Conservation (phyloP, 2,329 filamentous ascomycete genomes). For the Paracoccidioides brasiliensis region DNA sequence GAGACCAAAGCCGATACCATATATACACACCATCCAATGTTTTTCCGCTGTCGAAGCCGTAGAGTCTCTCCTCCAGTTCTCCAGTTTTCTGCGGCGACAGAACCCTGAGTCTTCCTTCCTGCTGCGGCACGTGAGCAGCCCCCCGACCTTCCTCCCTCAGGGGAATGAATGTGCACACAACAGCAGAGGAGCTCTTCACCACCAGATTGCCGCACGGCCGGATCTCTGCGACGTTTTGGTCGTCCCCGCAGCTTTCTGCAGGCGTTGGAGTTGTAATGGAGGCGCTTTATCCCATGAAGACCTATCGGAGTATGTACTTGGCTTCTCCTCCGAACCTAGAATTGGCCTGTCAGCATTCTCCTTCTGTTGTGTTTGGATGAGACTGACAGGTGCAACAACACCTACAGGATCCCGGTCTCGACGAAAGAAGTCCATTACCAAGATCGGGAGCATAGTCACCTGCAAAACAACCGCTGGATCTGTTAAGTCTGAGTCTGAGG, state of each 20-base stretch:
- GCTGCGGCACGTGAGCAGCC: too few relatives aligned
- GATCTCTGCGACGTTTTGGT: too few relatives aligned
- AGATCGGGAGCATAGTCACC: constrained; percentile 10
- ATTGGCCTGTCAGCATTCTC: background rate
- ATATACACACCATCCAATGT: too few relatives aligned
- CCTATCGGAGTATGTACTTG: background rate
- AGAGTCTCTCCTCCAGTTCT: too few relatives aligned
- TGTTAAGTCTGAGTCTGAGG: background rate
- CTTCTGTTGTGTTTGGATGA: background rate
- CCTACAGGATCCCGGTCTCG: constrained; percentile 3
- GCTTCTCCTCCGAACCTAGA: background rate
- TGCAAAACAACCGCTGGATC: constrained; percentile 11
- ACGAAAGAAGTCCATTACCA: constrained; percentile 7
- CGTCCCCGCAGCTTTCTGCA: background rate
- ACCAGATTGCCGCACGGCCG: too few relatives aligned
- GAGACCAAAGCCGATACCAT: too few relatives aligned
- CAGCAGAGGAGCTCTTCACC: too few relatives aligned
- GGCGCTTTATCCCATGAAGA: background rate
- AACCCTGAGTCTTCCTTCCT: too few relatives aligned
- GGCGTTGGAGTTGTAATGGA: background rate
- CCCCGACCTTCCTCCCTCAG: too few relatives aligned
- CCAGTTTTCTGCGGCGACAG: too few relatives aligned
- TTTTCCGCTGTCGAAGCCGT: too few relatives aligned
- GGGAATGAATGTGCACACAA: too few relatives aligned
- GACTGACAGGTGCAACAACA: background rate